These are phyloP conservation scores for Hansfordia pulvinata DNA, from an alignment of 2,329 filamentous ascomycete genomes.

Conservation along the genomic window DNA sequence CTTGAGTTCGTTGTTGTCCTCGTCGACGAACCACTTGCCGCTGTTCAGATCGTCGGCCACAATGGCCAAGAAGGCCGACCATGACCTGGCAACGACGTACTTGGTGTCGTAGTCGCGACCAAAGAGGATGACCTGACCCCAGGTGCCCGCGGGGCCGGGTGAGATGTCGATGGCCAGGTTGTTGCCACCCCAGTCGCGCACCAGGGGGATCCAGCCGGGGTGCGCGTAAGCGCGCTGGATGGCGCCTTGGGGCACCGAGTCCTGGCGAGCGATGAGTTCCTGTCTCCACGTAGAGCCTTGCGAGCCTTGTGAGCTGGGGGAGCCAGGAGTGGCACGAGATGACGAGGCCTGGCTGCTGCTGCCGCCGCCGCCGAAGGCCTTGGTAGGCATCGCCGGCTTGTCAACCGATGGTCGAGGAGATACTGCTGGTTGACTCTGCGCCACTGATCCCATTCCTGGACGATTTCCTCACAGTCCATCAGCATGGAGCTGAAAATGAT, in stretches of 20 bases:
- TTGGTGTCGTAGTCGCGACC: slow-evolving; percentile 98
- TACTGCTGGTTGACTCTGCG: slow-evolving; percentile 85
- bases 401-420: slow-evolving; percentile 45
- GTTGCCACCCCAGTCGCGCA: slow-evolving; percentile 97
- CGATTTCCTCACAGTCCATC: slow-evolving; percentile 93
- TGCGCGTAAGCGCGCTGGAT: slow-evolving; percentile 91
- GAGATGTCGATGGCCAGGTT: slow-evolving; percentile 88
- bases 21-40: slow-evolving; percentile 83
- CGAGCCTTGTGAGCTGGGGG: slow-evolving; percentile 26
- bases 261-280: slow-evolving; percentile 71
- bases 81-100: slow-evolving; percentile 88
- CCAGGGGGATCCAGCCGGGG: slow-evolving; percentile 87
- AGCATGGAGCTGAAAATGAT: slow-evolving; percentile 92
- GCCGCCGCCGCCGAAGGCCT: slow-evolving; percentile 53
- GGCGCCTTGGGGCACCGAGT: slow-evolving; percentile 73
- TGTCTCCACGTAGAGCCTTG: slow-evolving; percentile 64
- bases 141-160: slow-evolving; percentile 77
- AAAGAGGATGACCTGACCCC: slow-evolving; percentile 95
- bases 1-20: slow-evolving; percentile 84
- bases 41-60: slow-evolving; percentile 85
- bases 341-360: slow-evolving; percentile 46
- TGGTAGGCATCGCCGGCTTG: slow-evolving; percentile 53
- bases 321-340: slow-evolving; percentile 43
- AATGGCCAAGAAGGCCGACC: slow-evolving; percentile 73
- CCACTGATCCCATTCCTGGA: slow-evolving; percentile 97